These are phyloP conservation scores for Eremochloa ophiuroides DNA, from an alignment of 176 grass and related monocot species.

Conservation along the genomic window DNA sequence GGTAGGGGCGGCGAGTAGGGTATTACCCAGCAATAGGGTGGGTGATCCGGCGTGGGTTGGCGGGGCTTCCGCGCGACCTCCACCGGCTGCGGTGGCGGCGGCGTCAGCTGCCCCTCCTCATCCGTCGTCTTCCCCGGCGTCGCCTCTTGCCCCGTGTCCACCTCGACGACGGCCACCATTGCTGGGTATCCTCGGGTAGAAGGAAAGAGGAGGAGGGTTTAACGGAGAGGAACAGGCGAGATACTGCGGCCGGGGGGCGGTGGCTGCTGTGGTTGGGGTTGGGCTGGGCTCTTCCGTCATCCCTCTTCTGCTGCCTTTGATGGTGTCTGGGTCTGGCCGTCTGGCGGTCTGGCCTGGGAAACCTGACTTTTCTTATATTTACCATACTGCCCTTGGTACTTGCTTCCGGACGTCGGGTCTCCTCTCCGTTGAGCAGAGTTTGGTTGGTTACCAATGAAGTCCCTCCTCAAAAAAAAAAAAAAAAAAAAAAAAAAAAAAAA, in stretches of 20 bases:
- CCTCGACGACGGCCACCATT: background rate
- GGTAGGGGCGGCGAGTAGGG: background rate
- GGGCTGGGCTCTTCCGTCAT: background rate
- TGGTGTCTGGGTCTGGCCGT: background rate
- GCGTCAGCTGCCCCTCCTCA: background rate
- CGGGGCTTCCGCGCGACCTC: background rate
- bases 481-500: no score
- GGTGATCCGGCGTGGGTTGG: slow-evolving; percentile 40
- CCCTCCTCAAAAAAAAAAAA: no score
- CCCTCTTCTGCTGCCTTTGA: background rate
- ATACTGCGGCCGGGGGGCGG: background rate
- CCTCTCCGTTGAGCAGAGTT: background rate
- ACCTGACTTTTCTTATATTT: background rate
- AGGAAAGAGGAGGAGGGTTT: slow-evolving; percentile 14
- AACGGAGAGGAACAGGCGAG: background rate
- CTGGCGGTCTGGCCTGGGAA: background rate
- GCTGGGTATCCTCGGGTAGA: no score
- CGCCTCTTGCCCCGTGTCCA: background rate
- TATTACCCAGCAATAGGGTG: slow-evolving; percentile 50
- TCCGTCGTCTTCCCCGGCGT: background rate
- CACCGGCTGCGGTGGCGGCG: background rate
- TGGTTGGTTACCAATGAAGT: no score
- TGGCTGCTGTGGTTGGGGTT: background rate
- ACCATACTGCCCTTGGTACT: background rate
- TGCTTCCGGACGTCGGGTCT: background rate